Evolutionary conservation across 2,329 filamentous ascomycete genomes (phyloP).

Genomic region (Elsinoe perseae): DNA sequence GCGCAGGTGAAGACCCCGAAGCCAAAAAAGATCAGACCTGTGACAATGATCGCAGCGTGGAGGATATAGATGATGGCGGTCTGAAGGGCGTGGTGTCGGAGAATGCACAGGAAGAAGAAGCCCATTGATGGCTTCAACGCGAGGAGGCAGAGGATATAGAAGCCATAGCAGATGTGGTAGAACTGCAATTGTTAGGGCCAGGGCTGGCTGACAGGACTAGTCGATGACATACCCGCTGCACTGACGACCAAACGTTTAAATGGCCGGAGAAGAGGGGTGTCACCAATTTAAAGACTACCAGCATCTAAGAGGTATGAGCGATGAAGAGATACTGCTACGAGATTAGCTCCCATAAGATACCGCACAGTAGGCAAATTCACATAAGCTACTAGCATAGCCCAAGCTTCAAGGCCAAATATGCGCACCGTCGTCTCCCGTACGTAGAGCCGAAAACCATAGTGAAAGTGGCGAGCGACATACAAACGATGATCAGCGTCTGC

Average conservation of each 20-base stretch:
- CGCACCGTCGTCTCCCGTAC: neutral
- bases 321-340: neutral
- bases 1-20: slow-evolving; percentile 5
- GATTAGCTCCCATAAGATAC: no score
- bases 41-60: neutral
- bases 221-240: neutral
- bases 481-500: neutral
- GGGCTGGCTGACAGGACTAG: neutral
- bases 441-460: slow-evolving; percentile 1
- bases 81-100: neutral
- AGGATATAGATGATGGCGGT: neutral
- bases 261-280: neutral
- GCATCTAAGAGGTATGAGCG: neutral
- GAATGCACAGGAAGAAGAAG: slow-evolving; percentile 55
- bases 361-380: neutral
- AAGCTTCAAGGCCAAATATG: slow-evolving; percentile 1
- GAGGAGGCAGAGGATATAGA: slow-evolving; percentile 72
- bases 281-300: neutral
- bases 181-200: neutral
- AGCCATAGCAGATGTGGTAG: slow-evolving; percentile 46
- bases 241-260: neutral
- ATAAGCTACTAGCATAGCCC: slow-evolving; percentile 6
- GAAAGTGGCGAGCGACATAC: neutral
- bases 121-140: slow-evolving; percentile 83
- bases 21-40: neutral